phyloP scores from a whole-genome alignment of 2,329 filamentous ascomycete species.

The Calonectria multiphialidica region DNA sequence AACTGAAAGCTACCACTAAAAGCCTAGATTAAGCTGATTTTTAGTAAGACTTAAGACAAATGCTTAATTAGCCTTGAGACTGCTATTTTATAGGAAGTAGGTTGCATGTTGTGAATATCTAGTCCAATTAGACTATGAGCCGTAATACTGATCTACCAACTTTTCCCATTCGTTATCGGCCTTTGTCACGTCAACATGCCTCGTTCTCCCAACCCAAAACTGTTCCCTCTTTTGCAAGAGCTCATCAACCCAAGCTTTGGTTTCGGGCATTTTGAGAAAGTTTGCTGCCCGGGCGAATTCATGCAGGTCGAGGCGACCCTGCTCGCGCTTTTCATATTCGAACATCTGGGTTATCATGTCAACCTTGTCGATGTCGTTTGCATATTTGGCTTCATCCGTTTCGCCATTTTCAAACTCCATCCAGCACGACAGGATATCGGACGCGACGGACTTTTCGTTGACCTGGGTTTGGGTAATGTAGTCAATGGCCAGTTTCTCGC shows the following conservation, averaged over 20 bases:
- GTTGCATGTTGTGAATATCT: too few relatives aligned
- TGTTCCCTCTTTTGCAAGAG: constrained; percentile 80
- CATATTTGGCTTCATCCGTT: constrained; percentile 87
- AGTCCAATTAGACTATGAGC: too few relatives aligned
- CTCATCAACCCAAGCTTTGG: constrained; percentile 82
- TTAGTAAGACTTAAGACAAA: too few relatives aligned
- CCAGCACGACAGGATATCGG: constrained; percentile 63
- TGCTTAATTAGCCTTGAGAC: too few relatives aligned
- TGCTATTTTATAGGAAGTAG: too few relatives aligned
- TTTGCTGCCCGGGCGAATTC: constrained; percentile 87
- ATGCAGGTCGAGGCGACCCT: constrained; percentile 77
- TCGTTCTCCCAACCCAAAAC: constrained; percentile 68
- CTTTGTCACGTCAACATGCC: not conserved
- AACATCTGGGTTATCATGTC: constrained; percentile 95
- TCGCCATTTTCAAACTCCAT: constrained; percentile 92
- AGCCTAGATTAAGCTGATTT: too few relatives aligned
- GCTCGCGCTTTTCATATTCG: constrained; percentile 85
- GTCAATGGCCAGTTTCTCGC: constrained; percentile 91
- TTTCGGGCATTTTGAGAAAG: constrained; percentile 80
- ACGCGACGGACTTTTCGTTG: constrained; percentile 64
- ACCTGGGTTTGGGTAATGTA: constrained; percentile 86
- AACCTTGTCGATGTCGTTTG: constrained; percentile 98
- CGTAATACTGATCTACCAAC: constrained; percentile 4
- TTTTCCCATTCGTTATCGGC: not conserved
- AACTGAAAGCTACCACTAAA: too few relatives aligned